A percentile compares a stretch with the other conserved stretches of the same genome.
Conservation (phyloP, 163 green algal genomes). For the Scenedesmus sp. region DNA sequence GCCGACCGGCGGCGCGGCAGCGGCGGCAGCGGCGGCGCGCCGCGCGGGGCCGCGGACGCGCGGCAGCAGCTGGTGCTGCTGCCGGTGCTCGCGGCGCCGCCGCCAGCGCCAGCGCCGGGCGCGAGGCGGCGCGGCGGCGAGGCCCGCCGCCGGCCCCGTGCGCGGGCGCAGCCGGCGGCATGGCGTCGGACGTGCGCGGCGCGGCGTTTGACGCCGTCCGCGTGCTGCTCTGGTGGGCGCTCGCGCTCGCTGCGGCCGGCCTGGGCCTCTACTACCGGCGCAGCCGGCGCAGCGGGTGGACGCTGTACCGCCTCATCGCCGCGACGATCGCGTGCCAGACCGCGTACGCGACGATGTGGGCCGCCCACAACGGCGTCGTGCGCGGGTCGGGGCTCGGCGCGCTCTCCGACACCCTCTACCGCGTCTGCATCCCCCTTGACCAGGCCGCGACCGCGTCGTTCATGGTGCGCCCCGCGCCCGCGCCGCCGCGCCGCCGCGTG, state of each 20-base stretch:
- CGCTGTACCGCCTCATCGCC: constrained; percentile 29
- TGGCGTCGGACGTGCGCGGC: not conserved
- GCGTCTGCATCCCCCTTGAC: constrained; percentile 28
- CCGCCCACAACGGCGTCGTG: constrained; percentile 9
- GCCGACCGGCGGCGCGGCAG: no score
- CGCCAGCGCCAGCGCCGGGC: no score
- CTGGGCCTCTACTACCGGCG: constrained; percentile 10
- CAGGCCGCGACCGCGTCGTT: constrained; percentile 21
- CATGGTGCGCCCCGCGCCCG: not conserved
- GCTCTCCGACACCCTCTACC: constrained; percentile 20
- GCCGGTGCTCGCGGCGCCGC: no score
- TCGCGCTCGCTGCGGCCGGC: not conserved
- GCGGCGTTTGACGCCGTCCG: not conserved
- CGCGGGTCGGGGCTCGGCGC: not conserved
- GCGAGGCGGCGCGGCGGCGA: no score
- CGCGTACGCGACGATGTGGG: constrained; percentile 18
- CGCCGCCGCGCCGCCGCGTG: not conserved
- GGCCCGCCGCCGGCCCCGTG: no score
- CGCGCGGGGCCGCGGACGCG: no score
- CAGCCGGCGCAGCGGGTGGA: constrained; percentile 29
- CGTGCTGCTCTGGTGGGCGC: constrained; percentile 9
- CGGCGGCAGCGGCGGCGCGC: no score
- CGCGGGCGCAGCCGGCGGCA: not conserved
- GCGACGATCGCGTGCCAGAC: constrained; percentile 22
- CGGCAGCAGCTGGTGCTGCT: no score